Base-by-base conservation (phyloP, 148 eudicot species). In the Salicornia ramosissima region DNA sequence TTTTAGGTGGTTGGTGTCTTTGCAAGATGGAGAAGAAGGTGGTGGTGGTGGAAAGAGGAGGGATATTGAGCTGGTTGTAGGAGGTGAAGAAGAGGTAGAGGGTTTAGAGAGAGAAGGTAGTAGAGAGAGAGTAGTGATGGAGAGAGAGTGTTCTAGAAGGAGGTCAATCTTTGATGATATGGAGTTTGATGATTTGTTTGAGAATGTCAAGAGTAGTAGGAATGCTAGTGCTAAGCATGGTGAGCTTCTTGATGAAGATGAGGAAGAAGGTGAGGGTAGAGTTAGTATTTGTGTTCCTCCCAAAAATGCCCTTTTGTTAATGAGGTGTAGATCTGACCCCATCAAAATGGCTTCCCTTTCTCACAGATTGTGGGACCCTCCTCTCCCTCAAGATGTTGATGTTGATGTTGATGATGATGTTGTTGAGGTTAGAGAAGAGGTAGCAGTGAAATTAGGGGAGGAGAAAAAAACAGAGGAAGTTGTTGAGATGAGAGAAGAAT, bases 281-380 rank as follows among this genome's bases (percentile, higher is more conserved):
- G 81, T 83, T 46, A 90, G 96, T 59, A 59, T 90, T 30, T 90
- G 94, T 74, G 65, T 92, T 0, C 98, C 98, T 0, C 98, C 98
- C 0, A 90, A 86, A 77, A 92, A 92, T 78, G 98, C 98, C 1
- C 72, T 92, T 55, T 79, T 92, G 74, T 72, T 92, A 70, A 92
- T 92, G 98, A 80, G 98, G 70, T 93, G 96, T 70, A 88, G 94
- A 85, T 90, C 96, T 78, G 95, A 93, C 83, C 98, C 96, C 0
- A 59, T 84, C 65, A 86, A 85, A 65, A 84, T 90, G 84, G 84
- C 88, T 14, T 84, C 91, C 30, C 84, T 92, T 67, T 82, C 90
- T n/a, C 81, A 71, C 22, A 80, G 86, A 49, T 70, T 85, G 13
- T 80, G 78, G 82, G 91, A 87, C 28, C 72, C 54, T 69, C 21